phyloP scores from a whole-genome alignment of 2,329 filamentous ascomycete genomes.

The Aphanoascus verrucosus region DNA sequence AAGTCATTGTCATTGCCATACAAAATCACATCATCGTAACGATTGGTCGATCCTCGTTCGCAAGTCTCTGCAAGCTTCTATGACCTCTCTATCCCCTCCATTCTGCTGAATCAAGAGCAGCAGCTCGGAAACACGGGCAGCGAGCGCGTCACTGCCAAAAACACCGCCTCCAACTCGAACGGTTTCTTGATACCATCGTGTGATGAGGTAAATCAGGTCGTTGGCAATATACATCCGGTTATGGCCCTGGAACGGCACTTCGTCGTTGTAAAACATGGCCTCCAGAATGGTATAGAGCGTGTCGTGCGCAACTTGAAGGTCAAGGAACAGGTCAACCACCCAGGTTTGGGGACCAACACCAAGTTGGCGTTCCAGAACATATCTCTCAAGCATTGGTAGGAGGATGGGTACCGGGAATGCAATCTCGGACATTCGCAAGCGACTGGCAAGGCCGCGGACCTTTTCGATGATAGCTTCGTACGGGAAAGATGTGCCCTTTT shows the following conservation, averaged over 20 bases:
- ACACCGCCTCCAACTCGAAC: conserved; percentile 44
- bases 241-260: conserved; percentile 51
- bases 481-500: conserved; percentile 33
- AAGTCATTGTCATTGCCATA: not conserved
- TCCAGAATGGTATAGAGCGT: conserved; percentile 53
- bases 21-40: conserved; percentile 6
- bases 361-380: conserved; percentile 43
- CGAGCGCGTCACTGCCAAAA: conserved; percentile 52
- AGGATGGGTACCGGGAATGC: conserved; percentile 46
- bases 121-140: conserved; percentile 38
- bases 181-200: conserved; percentile 51
- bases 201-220: conserved; percentile 52
- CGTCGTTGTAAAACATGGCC: conserved; percentile 56
- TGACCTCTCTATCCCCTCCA: conserved; percentile 31
- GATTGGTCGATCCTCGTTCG: conserved; percentile 28
- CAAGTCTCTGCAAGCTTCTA: conserved; percentile 34
- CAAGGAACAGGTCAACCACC: conserved; percentile 56
- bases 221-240: conserved; percentile 48
- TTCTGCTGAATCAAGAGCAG: conserved; percentile 37
- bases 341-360: conserved; percentile 42
- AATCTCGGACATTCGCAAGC: conserved; percentile 46
- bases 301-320: conserved; percentile 52
- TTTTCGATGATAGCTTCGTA: conserved; percentile 43
- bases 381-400: conserved; percentile 47
- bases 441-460: conserved; percentile 47